Conservation (phyloP, 345 rosid species). For the Gossypium mustelinum region DNA sequence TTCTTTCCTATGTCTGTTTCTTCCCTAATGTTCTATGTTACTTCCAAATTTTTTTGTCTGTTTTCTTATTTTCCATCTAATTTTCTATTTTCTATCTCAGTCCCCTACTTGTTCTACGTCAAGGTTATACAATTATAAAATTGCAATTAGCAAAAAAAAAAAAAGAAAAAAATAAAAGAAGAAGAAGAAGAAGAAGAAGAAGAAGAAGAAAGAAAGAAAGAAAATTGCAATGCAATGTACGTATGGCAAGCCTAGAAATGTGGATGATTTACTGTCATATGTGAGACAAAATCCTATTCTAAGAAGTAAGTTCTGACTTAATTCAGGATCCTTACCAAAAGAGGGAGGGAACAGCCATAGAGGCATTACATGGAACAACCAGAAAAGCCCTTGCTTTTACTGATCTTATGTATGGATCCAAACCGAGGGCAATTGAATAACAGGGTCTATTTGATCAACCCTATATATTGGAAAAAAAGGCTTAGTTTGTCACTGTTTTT, state of each 20-base stretch:
- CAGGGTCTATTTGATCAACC: not conserved
- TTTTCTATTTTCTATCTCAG: not conserved
- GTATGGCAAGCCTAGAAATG: slow-evolving; percentile 3
- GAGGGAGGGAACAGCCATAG: not conserved
- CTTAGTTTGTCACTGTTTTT: not conserved
- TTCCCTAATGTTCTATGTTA: not conserved
- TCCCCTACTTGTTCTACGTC: not conserved
- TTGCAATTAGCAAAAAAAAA: not conserved
- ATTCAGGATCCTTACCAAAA: not conserved
- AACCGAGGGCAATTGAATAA: not conserved
- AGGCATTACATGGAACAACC: not conserved
- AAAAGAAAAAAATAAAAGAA: no score
- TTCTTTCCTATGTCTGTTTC: no score
- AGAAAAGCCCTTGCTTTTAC: not conserved
- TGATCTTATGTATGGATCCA: not conserved
- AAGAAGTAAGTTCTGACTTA: slow-evolving; percentile 1
- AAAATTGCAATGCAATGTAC: not conserved
- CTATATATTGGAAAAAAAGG: not conserved
- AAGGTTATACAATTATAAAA: not conserved
- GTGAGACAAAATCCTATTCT: not conserved
- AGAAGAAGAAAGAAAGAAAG: no score
- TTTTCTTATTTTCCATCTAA: not conserved
- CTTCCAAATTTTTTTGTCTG: not conserved
- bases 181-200: no score
- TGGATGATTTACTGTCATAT: not conserved